Evolutionary conservation across 768 basidiomycete genomes (phyloP).

Genomic region (Tulasnella sp.): DNA sequence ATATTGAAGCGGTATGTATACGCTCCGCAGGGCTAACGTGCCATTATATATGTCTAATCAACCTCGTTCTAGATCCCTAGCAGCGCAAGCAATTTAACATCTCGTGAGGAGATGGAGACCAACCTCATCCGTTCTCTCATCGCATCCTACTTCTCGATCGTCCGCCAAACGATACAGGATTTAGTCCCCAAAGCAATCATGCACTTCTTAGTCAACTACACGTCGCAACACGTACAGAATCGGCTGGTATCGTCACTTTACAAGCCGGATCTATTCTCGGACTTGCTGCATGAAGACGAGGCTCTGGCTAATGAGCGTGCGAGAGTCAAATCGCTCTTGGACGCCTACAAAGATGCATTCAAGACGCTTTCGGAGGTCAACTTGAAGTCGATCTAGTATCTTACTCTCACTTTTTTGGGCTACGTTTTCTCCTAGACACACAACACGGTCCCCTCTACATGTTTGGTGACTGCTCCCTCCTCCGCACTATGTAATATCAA

Average conservation of each 20-base stretch:
- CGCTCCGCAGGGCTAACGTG: not conserved
- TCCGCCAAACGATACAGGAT: slow-evolving; percentile 94
- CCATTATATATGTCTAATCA: not conserved
- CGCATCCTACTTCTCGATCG: slow-evolving; percentile 89
- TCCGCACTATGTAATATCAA: no score
- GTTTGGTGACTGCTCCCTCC: no score
- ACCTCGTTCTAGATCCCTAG: slow-evolving; percentile 35
- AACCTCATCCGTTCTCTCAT: slow-evolving; percentile 90
- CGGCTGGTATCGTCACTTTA: slow-evolving; percentile 89
- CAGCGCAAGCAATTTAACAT: slow-evolving; percentile 55
- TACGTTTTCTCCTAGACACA: no score
- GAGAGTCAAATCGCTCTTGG: slow-evolving; percentile 85
- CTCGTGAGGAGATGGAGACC: slow-evolving; percentile 94
- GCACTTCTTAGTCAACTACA: slow-evolving; percentile 94
- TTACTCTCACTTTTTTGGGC: not conserved
- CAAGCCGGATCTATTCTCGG: slow-evolving; percentile 76
- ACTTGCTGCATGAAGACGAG: slow-evolving; percentile 84
- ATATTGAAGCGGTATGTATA: slow-evolving; percentile 88
- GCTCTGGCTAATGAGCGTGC: slow-evolving; percentile 86
- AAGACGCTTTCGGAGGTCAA: slow-evolving; percentile 76
- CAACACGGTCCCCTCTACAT: no score
- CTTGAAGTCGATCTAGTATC: slow-evolving; percentile 36
- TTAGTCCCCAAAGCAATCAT: slow-evolving; percentile 96
- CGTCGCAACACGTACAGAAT: slow-evolving; percentile 95
- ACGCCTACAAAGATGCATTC: slow-evolving; percentile 93